These are phyloP conservation scores for Aspergillus fijiensis DNA, from an alignment of 2,329 filamentous ascomycete genomes.

Conservation along the genomic window DNA sequence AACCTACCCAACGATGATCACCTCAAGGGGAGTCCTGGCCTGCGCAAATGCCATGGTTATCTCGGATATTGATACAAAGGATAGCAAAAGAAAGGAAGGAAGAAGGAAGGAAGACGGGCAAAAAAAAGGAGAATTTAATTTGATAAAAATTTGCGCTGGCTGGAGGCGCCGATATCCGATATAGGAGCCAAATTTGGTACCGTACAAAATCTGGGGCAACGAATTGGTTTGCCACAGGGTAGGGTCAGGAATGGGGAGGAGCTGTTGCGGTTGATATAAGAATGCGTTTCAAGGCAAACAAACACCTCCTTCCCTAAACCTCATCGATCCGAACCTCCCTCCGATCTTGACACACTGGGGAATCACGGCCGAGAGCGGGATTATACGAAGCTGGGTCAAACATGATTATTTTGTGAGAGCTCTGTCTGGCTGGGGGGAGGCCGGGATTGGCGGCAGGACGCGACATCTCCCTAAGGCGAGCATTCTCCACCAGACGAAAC, in stretches of 20 bases:
- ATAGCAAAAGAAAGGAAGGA: not conserved
- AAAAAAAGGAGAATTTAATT: not conserved
- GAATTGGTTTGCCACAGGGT: not conserved
- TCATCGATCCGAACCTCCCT: not conserved
- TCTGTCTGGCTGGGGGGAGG: not conserved
- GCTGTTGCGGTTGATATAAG: not conserved
- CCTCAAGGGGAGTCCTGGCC: constrained; percentile 31
- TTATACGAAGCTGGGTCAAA: not conserved
- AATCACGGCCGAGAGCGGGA: not conserved
- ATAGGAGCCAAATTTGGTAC: not conserved
- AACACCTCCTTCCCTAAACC: not conserved
- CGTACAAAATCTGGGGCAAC: not conserved
- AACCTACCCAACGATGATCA: constrained; percentile 37
- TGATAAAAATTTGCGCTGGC: not conserved
- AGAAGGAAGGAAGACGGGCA: not conserved
- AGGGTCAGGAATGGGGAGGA: not conserved
- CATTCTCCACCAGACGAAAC: not conserved
- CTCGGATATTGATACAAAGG: not conserved
- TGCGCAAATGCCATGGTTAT: constrained; percentile 22
- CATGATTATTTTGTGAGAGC: not conserved
- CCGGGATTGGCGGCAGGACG: not conserved
- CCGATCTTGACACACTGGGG: not conserved
- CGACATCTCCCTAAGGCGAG: not conserved
- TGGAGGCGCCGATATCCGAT: not conserved
- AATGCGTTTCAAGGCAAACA: not conserved